Percentiles rank a stretch among this genome's conserved stretches.
Evolutionary conservation across 2,329 filamentous ascomycete genomes (phyloP).

Genomic region (Trichoderma pleuroti): DNA sequence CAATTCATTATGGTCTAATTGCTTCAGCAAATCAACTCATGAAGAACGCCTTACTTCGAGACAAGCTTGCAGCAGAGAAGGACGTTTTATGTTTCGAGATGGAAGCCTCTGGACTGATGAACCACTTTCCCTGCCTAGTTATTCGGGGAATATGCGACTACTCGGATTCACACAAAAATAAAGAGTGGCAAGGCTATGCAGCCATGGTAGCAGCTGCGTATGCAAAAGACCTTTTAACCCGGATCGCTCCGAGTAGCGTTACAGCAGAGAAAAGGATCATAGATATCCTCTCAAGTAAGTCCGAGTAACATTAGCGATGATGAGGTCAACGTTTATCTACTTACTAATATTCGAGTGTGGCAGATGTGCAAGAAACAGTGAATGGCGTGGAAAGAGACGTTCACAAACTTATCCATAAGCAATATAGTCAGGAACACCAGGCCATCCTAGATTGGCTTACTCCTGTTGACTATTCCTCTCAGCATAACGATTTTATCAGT

Average conservation of each 20-base stretch:
- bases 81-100: not conserved
- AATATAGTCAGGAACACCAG: not conserved
- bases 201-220: not conserved
- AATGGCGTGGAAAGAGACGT: not conserved
- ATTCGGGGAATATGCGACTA: not conserved
- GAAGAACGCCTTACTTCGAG: not conserved
- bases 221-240: not conserved
- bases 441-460: not conserved
- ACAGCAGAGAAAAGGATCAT: not conserved
- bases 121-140: not conserved
- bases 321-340: not conserved
- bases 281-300: not conserved
- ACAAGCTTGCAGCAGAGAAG: not conserved
- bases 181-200: not conserved
- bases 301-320: accelerated
- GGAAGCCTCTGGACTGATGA: not conserved
- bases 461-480: not conserved
- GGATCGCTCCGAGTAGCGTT: not conserved
- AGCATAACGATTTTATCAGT: not conserved
- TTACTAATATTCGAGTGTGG: not conserved
- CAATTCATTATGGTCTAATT: not conserved
- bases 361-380: not conserved
- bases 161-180: not conserved
- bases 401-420: not conserved
- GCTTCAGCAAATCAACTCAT: not conserved